Evolutionary conservation across 345 rosid species (phyloP), one percentile per base, ranked within the genome.

Genomic region (Microcos paniculata): DNA sequence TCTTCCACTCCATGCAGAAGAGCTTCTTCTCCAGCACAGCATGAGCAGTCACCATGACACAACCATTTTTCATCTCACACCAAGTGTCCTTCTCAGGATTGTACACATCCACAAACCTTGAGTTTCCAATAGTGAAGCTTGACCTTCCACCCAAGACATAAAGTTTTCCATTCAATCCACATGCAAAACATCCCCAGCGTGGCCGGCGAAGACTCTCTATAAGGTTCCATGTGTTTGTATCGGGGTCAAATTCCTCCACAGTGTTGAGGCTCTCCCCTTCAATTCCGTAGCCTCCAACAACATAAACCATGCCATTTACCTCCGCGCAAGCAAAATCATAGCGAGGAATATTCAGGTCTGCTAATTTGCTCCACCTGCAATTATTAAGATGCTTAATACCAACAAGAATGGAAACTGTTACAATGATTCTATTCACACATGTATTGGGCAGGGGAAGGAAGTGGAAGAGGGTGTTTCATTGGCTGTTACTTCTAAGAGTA

Each of bases 131-230:
- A 1, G 94, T 90, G 87, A 92, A 96, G 86, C 87, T 91, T 2
- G 99, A 96, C 80, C 98, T 91, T 70, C 99, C 99, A 49, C 99
- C 98, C 89, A 93, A 89, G 45, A 96, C 88, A 15, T 93, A 93
- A 40, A 93, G 92, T 81, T 90, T 93, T 55, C 97, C 96, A 5
- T 88, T 88, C 52, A 93, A 87, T 48, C 92, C 72, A 18, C 89
- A 90, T 12, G 94, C 99, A 23, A 96, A 93, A 65, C 95, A 90
- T 2, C 95, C 97, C 92, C 92, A 88, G 58, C 99, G 84, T 1
- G 98, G 97, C 62, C 96, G 84, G 76, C 97, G 90, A 1, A 93
- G 87, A 78, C 88, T 82, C 83, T 96, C 93, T 62, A 93, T 84
- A 72, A 76, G 70, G 40, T 79, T 82, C 99, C 99, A 96, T 26